Conservation (phyloP, 495 filamentous ascomycete species). For the Trichoderma erinaceum region DNA sequence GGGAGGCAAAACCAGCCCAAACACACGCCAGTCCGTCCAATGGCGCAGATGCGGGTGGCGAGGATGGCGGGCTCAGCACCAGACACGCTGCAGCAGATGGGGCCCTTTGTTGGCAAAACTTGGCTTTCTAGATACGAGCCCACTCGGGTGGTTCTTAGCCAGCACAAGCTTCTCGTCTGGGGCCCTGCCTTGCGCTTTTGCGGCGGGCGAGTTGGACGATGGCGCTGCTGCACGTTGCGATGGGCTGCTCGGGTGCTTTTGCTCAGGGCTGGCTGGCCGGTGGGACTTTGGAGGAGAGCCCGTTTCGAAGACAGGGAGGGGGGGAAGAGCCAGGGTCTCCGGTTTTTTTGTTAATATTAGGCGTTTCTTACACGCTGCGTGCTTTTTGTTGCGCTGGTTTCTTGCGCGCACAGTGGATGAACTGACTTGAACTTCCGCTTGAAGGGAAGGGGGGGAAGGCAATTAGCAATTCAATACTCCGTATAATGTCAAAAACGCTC, state of each 20-base stretch:
- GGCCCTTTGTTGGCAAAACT: background rate
- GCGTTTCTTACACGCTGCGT: background rate
- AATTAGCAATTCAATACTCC: background rate
- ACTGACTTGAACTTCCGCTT: background rate
- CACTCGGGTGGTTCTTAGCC: background rate
- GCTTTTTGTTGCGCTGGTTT: background rate
- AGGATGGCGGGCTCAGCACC: background rate
- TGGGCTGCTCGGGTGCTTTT: background rate
- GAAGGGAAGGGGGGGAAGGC: background rate
- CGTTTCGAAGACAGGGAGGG: background rate
- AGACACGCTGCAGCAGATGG: too few relatives aligned
- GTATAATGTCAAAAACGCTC: background rate
- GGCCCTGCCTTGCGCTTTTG: background rate
- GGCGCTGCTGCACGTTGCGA: conserved; percentile 14
- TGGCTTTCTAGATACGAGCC: background rate
- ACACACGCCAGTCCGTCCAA: background rate
- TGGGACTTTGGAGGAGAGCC: background rate
- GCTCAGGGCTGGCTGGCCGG: conserved; percentile 1
- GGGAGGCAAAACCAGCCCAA: background rate
- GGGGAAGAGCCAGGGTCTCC: conserved; percentile 1
- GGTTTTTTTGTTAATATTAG: background rate
- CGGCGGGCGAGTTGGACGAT: conserved; percentile 12
- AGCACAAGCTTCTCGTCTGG: background rate
- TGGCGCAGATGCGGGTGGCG: conserved; percentile 5
- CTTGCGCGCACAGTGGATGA: background rate